phyloP scores from a whole-genome alignment of 169 alveolate genomes.

The Eimeria praecox region DNA sequence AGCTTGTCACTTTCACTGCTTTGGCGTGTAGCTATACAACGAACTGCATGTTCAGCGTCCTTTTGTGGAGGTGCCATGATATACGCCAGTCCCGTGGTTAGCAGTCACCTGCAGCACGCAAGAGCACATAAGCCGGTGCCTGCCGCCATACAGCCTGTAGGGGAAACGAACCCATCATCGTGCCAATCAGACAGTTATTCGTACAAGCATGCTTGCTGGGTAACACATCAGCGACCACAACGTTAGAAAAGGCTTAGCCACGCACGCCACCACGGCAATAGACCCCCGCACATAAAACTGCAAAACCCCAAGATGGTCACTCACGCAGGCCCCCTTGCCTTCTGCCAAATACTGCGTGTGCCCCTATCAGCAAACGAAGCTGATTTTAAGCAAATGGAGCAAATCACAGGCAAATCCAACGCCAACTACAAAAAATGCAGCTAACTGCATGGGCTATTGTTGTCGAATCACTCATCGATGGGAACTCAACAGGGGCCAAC shows the following conservation, averaged over 20 bases:
- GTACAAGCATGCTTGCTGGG: too few species aligned
- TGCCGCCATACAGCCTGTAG: too few species aligned
- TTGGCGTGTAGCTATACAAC: too few species aligned
- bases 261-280: not conserved
- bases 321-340: not conserved
- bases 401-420: not conserved
- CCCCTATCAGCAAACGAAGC: not conserved
- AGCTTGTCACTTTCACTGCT: too few species aligned
- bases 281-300: not conserved
- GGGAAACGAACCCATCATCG: too few species aligned
- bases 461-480: not conserved
- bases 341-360: not conserved
- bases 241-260: not conserved
- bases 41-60: too few species aligned
- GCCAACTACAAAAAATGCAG: not conserved
- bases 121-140: too few species aligned
- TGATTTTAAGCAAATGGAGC: not conserved
- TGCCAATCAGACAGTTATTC: too few species aligned
- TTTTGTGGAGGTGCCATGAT: too few species aligned
- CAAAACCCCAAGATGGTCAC: not conserved
- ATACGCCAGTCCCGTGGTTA: too few species aligned
- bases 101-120: too few species aligned
- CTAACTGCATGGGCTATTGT: not conserved
- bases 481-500: not conserved
- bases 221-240: too few species aligned